These are phyloP conservation scores for Glaciozyma martinii DNA, from an alignment of 768 basidiomycete species.

Conservation along the genomic window DNA sequence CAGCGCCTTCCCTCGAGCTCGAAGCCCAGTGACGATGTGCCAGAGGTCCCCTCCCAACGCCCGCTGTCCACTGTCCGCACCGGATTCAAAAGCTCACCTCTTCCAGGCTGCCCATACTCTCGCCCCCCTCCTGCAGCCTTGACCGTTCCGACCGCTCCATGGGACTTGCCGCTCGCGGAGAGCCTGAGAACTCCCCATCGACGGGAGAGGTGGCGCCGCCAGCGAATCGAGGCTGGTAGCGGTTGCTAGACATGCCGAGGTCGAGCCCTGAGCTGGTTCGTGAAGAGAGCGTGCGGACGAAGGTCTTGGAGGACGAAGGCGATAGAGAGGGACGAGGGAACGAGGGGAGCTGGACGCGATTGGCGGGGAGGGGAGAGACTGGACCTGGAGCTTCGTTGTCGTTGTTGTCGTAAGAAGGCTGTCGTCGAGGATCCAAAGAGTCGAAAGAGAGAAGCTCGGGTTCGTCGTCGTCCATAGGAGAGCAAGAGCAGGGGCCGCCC, in stretches of 20 bases:
- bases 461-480: too few species aligned
- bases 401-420: not conserved
- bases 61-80: not conserved
- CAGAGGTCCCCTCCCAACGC: too few species aligned
- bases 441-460: too few species aligned
- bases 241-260: not conserved
- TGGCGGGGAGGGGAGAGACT: not conserved
- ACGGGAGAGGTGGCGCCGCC: not conserved
- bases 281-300: not conserved
- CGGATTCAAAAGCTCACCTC: not conserved
- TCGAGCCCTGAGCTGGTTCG: not conserved
- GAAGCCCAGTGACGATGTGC: too few species aligned
- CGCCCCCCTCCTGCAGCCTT: not conserved
- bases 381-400: not conserved
- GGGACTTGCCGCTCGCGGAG: not conserved
- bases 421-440: too few species aligned
- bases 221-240: not conserved
- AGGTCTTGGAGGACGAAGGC: slow-evolving; percentile 3
- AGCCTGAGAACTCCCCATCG: not conserved
- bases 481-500: too few species aligned
- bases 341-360: slow-evolving; percentile 4
- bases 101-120: not conserved
- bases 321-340: slow-evolving; percentile 14
- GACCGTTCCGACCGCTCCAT: not conserved
- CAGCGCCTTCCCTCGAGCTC: too few species aligned